phyloP scores from a whole-genome alignment of 2,329 filamentous ascomycete species.

The Mollisiaceae sp. region DNA sequence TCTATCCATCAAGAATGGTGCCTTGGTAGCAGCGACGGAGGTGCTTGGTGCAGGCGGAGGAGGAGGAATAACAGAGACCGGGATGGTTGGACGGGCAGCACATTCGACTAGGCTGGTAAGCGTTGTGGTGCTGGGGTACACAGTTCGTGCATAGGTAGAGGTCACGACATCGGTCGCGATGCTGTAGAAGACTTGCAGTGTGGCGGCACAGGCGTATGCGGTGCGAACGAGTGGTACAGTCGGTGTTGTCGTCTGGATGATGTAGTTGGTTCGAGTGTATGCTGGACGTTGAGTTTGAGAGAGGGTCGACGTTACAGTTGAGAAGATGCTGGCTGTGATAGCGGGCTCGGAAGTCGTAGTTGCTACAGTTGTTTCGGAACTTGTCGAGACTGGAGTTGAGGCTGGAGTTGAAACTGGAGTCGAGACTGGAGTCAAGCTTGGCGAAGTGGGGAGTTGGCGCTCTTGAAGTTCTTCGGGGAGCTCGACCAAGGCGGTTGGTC shows the following conservation, averaged over 20 bases:
- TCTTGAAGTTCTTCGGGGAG: background rate
- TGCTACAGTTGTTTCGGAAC: background rate
- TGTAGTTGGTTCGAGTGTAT: background rate
- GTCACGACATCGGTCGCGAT: background rate
- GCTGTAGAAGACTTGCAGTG: conserved; percentile 3
- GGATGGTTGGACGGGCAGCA: background rate
- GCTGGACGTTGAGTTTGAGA: conserved; percentile 4
- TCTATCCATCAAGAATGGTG: background rate
- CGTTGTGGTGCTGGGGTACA: background rate
- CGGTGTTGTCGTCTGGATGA: background rate
- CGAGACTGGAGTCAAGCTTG: background rate
- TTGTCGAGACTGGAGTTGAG: conserved; percentile 3
- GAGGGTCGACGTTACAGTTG: background rate
- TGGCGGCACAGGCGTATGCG: conserved; percentile 7
- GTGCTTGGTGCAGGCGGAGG: background rate
- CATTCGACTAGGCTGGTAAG: background rate
- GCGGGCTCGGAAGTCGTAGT: background rate
- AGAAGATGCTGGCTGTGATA: background rate
- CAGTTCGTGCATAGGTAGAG: background rate
- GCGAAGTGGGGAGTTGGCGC: background rate
- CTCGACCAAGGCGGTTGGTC: background rate
- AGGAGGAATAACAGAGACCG: background rate
- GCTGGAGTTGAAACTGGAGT: conserved; percentile 2
- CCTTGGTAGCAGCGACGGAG: background rate
- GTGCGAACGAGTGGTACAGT: background rate